Conservation (phyloP, 257 asterid genomes). For the Hygrophila difformis region DNA sequence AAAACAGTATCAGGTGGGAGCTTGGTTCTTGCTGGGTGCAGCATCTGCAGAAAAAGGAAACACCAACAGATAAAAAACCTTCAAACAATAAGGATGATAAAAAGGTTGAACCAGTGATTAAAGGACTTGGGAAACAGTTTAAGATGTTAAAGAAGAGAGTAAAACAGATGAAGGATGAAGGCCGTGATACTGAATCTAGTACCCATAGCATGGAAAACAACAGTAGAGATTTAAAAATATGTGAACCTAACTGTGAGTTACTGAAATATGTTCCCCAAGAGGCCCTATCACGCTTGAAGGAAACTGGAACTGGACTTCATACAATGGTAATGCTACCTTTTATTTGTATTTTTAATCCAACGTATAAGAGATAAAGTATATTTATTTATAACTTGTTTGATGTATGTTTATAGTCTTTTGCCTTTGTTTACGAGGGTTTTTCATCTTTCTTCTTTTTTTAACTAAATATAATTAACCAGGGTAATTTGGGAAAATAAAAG, state of each 20-base stretch:
- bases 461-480: too few species aligned
- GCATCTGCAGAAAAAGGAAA: slow-evolving; percentile 90
- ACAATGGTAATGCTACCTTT: slow-evolving; percentile 64
- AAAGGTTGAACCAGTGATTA: slow-evolving; percentile 64
- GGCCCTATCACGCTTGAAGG: slow-evolving; percentile 64
- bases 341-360: too few species aligned
- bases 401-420: too few species aligned
- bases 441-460: too few species aligned
- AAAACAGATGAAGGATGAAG: slow-evolving; percentile 42
- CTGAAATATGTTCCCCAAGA: slow-evolving; percentile 57
- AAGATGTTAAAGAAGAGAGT: slow-evolving; percentile 83
- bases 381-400: too few species aligned
- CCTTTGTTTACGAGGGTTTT: too few species aligned
- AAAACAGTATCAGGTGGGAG: slow-evolving; percentile 84
- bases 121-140: slow-evolving; percentile 95
- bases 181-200: slow-evolving; percentile 27
- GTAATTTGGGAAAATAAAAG: too few species aligned
- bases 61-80: slow-evolving; percentile 35
- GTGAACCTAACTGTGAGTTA: slow-evolving; percentile 41
- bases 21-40: slow-evolving; percentile 98
- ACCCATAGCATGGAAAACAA: slow-evolving; percentile 34
- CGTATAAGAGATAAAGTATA: too few species aligned
- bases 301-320: slow-evolving; percentile 72
- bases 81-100: slow-evolving; percentile 37
- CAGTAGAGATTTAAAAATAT: slow-evolving; percentile 21